Evolutionary conservation across 768 basidiomycete genomes (phyloP), one percentile per base, ranked within the genome.

Genomic region (Amanita inopinata): DNA sequence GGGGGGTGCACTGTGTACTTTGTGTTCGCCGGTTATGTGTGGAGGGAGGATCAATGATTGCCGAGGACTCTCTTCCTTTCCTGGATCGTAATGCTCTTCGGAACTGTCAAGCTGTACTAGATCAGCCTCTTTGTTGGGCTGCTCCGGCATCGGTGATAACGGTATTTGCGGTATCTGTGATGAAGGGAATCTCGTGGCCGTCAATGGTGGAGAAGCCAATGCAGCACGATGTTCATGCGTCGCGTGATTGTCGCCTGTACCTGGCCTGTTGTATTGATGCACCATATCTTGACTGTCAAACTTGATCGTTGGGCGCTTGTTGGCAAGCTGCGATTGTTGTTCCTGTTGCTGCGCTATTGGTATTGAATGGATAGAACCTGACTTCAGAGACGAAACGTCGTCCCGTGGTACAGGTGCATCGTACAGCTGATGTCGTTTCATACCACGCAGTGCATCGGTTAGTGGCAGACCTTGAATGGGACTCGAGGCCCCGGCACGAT

Each of bases 371-470:
- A 64, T 30, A 40, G 58, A 45, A 54, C 63, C 48, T 55, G 64
- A 62, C 17, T 6, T 33, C 2, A 64, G 61, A 18, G 75, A 71
- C 20, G 63, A 60, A 22, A 60, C 55, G 47, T 70, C 63, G 47
- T 61, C 47, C 19, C 54, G 42, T 28, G 85, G 83, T 55, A 96
- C 74, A 2, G 93, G 93, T 8, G 82, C 76, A 56, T 97, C 93
- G 56, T 89, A 92, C 4, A 97, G 69, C 51, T 92, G 83, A 55
- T 89, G 90, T 15, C 92, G 70, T 49, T 76, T 72, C 51, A 93
- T 54, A 24, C 78, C 76, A 5, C 63, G 59, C 41, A 75, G 45
- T n/a, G 58, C 53, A 33, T 69, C 68, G 3, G 44, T 53, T 6
- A 45, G 23, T 12, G 44, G 44, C 33, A 45, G 25, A 6, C 37